Conservation (phyloP, 2,329 filamentous ascomycete species). For the Fusarium poae region DNA sequence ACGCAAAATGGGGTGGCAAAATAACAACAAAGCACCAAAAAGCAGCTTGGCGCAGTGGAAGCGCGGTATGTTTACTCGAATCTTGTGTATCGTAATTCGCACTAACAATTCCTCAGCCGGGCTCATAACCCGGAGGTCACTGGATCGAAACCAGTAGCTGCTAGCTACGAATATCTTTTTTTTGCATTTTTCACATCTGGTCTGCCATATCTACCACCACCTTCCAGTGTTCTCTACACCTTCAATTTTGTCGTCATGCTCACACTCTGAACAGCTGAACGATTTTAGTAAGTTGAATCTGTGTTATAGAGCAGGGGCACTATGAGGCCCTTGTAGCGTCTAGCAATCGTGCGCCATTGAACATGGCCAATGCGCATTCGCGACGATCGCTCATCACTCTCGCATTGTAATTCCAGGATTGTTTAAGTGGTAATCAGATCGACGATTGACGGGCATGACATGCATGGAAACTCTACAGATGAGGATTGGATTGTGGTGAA, state of each 20-base stretch:
- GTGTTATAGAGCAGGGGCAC: not conserved
- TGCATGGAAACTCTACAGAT: no score
- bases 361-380: not conserved
- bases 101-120: constrained; percentile 30
- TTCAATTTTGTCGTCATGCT: no score
- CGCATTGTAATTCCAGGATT: not conserved
- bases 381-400: not conserved
- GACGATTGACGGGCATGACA: not conserved
- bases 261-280: rapidly evolving
- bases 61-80: constrained; percentile 21
- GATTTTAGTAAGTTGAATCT: not conserved
- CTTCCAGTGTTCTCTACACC: no score
- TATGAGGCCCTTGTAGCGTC: not conserved
- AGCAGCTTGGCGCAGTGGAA: constrained; percentile 38
- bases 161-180: constrained; percentile 3
- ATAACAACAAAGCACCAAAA: constrained; percentile 13
- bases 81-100: not conserved
- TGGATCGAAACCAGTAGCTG: constrained; percentile 36
- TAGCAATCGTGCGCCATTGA: rapidly evolving
- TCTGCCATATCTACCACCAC: rapidly evolving
- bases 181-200: not conserved
- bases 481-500: no score
- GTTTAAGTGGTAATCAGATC: rapidly evolving
- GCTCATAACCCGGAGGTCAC: constrained; percentile 39
- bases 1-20: not conserved